Evolutionary conservation across 306 rosid genomes (phyloP).

Genomic region (Vigna hirtella): DNA sequence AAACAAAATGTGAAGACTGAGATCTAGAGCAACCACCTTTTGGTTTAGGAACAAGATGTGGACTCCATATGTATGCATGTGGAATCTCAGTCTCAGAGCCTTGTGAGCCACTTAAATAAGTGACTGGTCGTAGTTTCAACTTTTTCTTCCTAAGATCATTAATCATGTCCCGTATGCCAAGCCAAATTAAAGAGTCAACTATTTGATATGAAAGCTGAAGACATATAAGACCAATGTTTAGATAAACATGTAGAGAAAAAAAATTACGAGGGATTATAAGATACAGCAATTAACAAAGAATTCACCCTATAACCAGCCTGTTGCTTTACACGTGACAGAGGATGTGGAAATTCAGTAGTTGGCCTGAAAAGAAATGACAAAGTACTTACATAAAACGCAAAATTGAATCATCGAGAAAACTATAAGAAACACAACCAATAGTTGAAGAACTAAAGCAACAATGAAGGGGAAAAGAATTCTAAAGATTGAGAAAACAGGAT

Average conservation of each 20-base stretch:
- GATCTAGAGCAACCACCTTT: constrained; percentile 67
- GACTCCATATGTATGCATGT: constrained; percentile 99
- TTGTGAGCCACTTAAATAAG: constrained; percentile 98
- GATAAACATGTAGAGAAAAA: constrained; percentile 31
- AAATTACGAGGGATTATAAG: constrained; percentile 28
- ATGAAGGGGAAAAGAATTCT: constrained; percentile 9
- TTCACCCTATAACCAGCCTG: constrained; percentile 91
- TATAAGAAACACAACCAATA: constrained; percentile 22
- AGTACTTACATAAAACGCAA: constrained; percentile 38
- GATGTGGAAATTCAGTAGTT: constrained; percentile 99
- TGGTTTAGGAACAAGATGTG: constrained; percentile 99
- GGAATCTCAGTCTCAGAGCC: constrained; percentile 90
- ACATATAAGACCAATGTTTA: constrained; percentile 31
- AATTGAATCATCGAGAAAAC: constrained; percentile 40
- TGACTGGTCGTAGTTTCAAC: constrained; percentile 93
- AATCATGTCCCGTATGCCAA: constrained; percentile 97
- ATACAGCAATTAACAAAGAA: constrained; percentile 32
- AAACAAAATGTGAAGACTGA: constrained; percentile 33
- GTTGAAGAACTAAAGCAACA: constrained; percentile 21
- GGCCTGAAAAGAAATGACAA: constrained; percentile 67
- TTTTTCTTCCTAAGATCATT: constrained; percentile 94
- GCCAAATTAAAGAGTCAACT: constrained; percentile 97
- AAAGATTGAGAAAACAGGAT: constrained; percentile 55
- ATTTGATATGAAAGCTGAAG: constrained; percentile 96
- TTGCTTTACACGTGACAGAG: constrained; percentile 97